A percentile compares a stretch with the other conserved stretches of the same genome.
Conservation (phyloP, 176 grass and related monocot genomes). For the Microstegium vimineum region DNA sequence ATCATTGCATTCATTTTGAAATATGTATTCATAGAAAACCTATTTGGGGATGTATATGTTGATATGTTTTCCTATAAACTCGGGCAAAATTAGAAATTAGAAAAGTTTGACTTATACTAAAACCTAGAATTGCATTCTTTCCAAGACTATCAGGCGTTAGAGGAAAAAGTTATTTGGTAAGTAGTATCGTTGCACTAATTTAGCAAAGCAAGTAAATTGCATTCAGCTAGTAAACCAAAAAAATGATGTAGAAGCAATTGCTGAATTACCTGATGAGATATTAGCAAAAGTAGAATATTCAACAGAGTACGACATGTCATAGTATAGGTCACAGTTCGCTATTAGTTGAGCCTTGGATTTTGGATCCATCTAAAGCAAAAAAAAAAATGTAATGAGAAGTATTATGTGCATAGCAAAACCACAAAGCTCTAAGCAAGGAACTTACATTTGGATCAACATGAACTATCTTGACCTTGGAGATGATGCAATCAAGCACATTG, state of each 20-base stretch:
- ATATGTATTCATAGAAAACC: too few relatives aligned
- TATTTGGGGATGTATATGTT: too few relatives aligned
- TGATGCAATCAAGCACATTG: constrained; percentile 71
- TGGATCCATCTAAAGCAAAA: constrained; percentile 44
- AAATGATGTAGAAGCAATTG: background rate
- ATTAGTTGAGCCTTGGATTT: constrained; percentile 36
- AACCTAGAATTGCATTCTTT: too few relatives aligned
- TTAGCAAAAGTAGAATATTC: constrained; percentile 80
- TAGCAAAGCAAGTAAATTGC: background rate
- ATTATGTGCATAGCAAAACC: background rate
- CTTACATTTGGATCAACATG: constrained; percentile 70
- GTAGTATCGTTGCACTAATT: background rate
- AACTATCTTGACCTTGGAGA: constrained; percentile 53
- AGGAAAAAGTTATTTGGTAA: too few relatives aligned
- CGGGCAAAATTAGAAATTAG: too few relatives aligned
- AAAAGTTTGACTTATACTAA: too few relatives aligned
- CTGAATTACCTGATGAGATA: constrained; percentile 60
- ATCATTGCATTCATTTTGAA: too few relatives aligned
- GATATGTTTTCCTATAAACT: too few relatives aligned
- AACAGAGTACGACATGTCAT: constrained; percentile 78
- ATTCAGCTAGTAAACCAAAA: background rate
- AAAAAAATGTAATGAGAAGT: background rate
- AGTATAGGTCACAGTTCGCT: constrained; percentile 56
- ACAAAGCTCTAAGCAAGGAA: background rate
- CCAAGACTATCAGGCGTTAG: too few relatives aligned